These are phyloP conservation scores for Tuber aestivum DNA, from an alignment of 495 filamentous ascomycete genomes.

Conservation along the genomic window DNA sequence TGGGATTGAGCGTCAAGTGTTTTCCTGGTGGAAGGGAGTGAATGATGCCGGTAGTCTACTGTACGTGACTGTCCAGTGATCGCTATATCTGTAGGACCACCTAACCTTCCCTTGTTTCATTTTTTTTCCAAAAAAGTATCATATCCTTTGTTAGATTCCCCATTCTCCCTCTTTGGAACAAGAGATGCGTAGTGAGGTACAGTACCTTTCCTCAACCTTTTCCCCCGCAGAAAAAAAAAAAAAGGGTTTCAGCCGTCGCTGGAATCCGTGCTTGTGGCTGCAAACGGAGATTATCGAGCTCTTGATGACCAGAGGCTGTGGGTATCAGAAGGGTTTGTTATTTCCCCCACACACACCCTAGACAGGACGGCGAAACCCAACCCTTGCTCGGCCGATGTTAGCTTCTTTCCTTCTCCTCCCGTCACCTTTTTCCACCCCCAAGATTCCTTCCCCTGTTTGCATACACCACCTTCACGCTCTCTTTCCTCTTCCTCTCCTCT, in stretches of 20 bases:
- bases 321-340: background rate
- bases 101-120: no score
- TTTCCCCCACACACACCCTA: background rate
- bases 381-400: background rate
- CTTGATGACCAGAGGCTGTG: constrained; percentile 10
- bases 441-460: background rate
- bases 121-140: no score
- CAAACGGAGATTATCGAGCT: constrained; percentile 33
- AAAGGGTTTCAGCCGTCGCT: constrained; percentile 22
- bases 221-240: constrained; percentile 3
- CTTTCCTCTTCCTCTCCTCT: constrained; percentile 20
- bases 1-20: background rate
- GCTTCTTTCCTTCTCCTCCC: constrained; percentile 3
- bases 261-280: constrained; percentile 31
- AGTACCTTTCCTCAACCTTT: background rate
- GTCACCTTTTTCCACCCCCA: background rate
- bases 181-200: no score
- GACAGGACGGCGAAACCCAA: background rate
- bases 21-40: background rate
- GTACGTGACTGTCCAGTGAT: no score
- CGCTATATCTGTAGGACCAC: no score
- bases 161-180: no score
- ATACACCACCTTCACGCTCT: constrained; percentile 15
- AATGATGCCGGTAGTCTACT: no score
- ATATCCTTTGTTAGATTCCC: no score